Base-by-base conservation (phyloP, 1,139 yeast species). In the Nematodospora anomalae region DNA sequence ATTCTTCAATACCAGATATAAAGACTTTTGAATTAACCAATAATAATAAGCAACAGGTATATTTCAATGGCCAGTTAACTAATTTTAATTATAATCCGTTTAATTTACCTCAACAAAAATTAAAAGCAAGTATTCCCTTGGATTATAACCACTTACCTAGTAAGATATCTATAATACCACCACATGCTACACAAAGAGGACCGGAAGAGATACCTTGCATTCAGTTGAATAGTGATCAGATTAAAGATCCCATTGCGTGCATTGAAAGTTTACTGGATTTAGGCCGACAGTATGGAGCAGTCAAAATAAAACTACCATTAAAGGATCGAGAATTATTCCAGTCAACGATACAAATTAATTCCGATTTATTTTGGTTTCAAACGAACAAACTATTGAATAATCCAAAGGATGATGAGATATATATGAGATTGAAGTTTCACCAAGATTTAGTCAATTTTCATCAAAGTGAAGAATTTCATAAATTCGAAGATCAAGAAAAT, bases 271-370 rank as follows among this genome's bases (percentile, higher is more conserved):
- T 76, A 2, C 38, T 44, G 16, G 64, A 61, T 4, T 42, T 64
- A 6, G 90, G 88, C 1, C 55, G 56, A 36, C 51, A 64, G 32
- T 73, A 67, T 52, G 96, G 96, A 1, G 92, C 90, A n/a, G 68
- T 86, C 20, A 87, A 85, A 54, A 61, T 88, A 14, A 64, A 71
- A n/a, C 76, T 84, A 0, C 83, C 85, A 44, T 49, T 5, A 41
- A 51, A 14, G 68, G 73, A 46, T 13, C 37, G 39, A 20, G 68
- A 47, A 50, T 28, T 65, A 64, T 11, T 47, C 21, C 46, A 40
- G 23, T 30, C 44, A 5, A 36, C 39, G 2, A 45, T 33, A 10
- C 47, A 43, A 31, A 40, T 46, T 4, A 44, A 46, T 33, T 40
- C 46, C 1, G 49, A 46, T 30, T 32, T 43, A 23, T 46, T 46